Evolutionary conservation across 1,284 basidiomycete genomes (phyloP), one percentile per base, ranked within the genome.

Genomic region (Athelia sp.): DNA sequence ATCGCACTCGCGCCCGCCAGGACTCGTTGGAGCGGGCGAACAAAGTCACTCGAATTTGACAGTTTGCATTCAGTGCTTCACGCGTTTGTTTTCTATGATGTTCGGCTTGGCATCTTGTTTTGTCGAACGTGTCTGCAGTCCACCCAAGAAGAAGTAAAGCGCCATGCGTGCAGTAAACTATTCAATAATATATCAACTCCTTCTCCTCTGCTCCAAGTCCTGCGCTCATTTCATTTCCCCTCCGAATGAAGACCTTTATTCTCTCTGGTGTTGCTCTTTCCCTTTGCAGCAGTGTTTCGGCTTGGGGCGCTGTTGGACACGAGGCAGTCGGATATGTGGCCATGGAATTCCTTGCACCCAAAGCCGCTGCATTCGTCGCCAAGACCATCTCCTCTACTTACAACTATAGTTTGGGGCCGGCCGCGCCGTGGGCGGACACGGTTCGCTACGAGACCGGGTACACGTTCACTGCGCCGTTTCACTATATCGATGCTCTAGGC

Each of bases 401-500:
- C 54, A 63, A 65, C 31, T 50, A 68, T 43, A 73, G 74, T 9
- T 67, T 78, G 14, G 75, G 75, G 2, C 66, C 68, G 47, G 75
- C 74, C 15, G 71, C 74, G 4, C 66, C 72, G 71, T 78, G 75
- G 76, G 74, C 75, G 8, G 75, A 77, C 54, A 64, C 63, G 4
- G 67, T 76, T 50, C 68, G 66, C 47, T 68, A 62, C 4, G 56
- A 65, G 46, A 47, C 60, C 2, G 67, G 68, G 4, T 77, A 70
- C 54, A 56, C 58, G 45, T 78, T 73, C 71, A 70, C 72, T 29
- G 59, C 68, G 1, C 58, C 58, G 2, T 65, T 74, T 32, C 76
- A 79, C 54, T 79, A 67, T 51, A 70, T 79, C 17, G 75, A 79
- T 49, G 76, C 78, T 4, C 59, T 74, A 59, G 76, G 75, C 73